These are phyloP conservation scores for Gracilaria caudata DNA, from an alignment of 23 red algal genomes.

Conservation along the genomic window DNA sequence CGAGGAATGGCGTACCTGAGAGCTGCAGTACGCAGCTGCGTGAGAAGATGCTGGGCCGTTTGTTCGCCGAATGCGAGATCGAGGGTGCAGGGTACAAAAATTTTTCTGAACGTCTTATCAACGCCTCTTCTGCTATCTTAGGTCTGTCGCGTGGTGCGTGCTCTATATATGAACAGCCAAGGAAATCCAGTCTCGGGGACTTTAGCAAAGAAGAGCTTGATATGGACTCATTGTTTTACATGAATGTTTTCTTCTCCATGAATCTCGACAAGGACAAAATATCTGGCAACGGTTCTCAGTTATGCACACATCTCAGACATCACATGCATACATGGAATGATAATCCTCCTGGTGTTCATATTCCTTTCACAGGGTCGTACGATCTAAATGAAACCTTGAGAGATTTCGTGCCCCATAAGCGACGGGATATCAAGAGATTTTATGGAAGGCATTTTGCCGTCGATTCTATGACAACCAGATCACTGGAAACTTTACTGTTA, in stretches of 20 bases:
- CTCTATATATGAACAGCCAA: neutral
- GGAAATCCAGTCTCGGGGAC: neutral
- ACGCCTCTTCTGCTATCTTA: slow-evolving; percentile 31
- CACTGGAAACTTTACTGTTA: neutral
- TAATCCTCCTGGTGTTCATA: neutral
- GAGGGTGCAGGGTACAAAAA: neutral
- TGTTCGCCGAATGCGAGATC: slow-evolving; percentile 29
- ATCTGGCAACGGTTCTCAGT: neutral
- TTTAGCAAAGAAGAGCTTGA: neutral
- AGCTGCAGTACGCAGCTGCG: slow-evolving; percentile 1
- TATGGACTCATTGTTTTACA: neutral
- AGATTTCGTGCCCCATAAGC: neutral
- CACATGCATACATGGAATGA: slow-evolving; percentile 3
- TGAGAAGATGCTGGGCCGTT: slow-evolving; percentile 1
- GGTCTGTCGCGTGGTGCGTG: slow-evolving; percentile 48
- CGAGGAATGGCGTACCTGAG: slow-evolving; percentile 36
- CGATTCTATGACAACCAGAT: slow-evolving; percentile 17
- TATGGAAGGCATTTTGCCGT: slow-evolving; percentile 27
- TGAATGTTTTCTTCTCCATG: slow-evolving; percentile 7
- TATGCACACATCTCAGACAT: neutral
- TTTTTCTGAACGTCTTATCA: neutral
- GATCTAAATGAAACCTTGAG: neutral
- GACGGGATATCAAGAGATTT: neutral
- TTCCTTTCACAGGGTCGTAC: neutral
- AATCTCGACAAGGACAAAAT: neutral